Evolutionary conservation across 1,284 basidiomycete genomes (phyloP).

Genomic region (Austroboletus novae-zelandiae): DNA sequence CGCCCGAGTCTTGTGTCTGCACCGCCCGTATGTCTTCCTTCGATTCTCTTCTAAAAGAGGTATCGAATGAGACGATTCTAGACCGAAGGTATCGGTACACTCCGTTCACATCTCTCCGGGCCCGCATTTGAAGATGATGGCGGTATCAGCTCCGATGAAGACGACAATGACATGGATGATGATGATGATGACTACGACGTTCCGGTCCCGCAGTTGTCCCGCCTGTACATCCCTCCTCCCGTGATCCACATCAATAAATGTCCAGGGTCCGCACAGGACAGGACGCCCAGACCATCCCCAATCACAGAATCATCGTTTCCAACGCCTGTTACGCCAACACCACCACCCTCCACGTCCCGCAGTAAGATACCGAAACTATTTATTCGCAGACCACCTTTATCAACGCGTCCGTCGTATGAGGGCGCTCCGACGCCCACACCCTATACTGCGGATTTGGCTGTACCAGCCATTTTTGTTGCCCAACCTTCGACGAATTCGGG

Average conservation of each 20-base stretch:
- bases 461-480: constrained; percentile 13
- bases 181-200: constrained; percentile 27
- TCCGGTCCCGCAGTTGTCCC: constrained; percentile 15
- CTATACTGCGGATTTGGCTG: background rate
- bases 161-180: constrained; percentile 38
- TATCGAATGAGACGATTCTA: constrained; percentile 30
- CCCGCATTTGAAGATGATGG: constrained; percentile 76
- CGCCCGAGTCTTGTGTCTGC: constrained; percentile 70
- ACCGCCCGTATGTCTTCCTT: constrained; percentile 58
- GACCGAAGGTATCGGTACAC: constrained; percentile 88
- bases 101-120: constrained; percentile 62
- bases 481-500: constrained; percentile 8
- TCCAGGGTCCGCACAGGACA: constrained; percentile 6
- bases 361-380: constrained; percentile 39
- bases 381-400: constrained; percentile 33
- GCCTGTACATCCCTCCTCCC: constrained; percentile 31
- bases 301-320: constrained; percentile 6
- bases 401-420: constrained; percentile 33
- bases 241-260: constrained; percentile 19
- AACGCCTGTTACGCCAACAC: constrained; percentile 20
- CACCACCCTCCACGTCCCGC: constrained; percentile 12
- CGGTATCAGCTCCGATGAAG: constrained; percentile 63
- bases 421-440: constrained; percentile 13
- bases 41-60: background rate
- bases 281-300: constrained; percentile 28